Evolutionary conservation across 768 basidiomycete genomes (phyloP).

Genomic region (Macrolepiota dolichaula): DNA sequence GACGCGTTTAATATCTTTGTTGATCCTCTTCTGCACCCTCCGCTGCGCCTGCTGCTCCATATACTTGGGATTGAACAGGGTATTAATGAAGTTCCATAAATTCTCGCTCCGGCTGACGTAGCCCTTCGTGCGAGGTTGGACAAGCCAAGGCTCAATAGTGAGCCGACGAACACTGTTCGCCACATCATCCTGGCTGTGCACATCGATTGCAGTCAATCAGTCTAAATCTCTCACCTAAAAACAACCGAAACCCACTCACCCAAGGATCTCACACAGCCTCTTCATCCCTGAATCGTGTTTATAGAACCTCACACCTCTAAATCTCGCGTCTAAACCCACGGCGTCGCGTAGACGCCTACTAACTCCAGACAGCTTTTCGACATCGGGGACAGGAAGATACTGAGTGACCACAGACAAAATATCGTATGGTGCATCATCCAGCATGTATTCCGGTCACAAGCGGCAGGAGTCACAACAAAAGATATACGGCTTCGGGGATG

Average conservation of each 20-base stretch:
- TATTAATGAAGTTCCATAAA: constrained; percentile 22
- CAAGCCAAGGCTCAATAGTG: constrained; percentile 37
- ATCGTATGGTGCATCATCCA: constrained; percentile 16
- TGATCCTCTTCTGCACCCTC: constrained; percentile 29
- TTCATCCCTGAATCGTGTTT: constrained; percentile 20
- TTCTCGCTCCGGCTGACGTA: constrained; percentile 26
- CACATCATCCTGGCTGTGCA: background rate
- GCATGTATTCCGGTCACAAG: background rate
- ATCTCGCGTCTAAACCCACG: constrained; percentile 19
- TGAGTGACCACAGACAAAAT: constrained; percentile 19
- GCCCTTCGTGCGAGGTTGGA: constrained; percentile 30
- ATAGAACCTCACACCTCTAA: constrained; percentile 18
- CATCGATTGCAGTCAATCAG: background rate
- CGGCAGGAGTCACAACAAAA: too few relatives aligned
- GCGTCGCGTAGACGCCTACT: constrained; percentile 18
- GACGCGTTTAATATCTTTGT: constrained; percentile 33
- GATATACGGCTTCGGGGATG: background rate
- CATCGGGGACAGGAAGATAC: constrained; percentile 17
- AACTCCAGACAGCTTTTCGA: constrained; percentile 17
- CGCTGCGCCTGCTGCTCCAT: constrained; percentile 28
- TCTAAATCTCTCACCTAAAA: background rate
- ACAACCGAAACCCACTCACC: constrained; percentile 13
- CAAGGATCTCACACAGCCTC: constrained; percentile 20
- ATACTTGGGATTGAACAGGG: constrained; percentile 26
- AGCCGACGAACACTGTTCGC: background rate